Evolutionary conservation across 305 asterid genomes (phyloP), one percentile per base, ranked within the genome.

Genomic region (Stenogyne calaminthoides): DNA sequence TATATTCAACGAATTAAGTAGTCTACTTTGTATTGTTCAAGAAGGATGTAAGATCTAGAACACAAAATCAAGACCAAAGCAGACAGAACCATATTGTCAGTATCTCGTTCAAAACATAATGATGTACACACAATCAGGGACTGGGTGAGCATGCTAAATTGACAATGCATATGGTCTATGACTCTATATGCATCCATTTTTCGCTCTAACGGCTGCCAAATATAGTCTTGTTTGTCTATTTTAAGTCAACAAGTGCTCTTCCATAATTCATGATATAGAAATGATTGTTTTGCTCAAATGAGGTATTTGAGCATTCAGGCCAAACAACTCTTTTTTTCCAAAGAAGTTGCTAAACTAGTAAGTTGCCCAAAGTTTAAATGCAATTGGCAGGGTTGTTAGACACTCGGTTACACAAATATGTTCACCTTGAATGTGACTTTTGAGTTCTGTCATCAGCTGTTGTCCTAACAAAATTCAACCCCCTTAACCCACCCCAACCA

Each of bases 21-120:
- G 63, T 37, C 40, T 10, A 52, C 18, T 44, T 44, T 47, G 7
- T 19, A 22, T 37, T 59, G 39, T 7, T 61, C 52, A 49, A 5
- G n/a, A 12, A 42, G 36, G 49, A 15, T 25, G n/a, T 19, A 68
- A 69, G 37, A n/a, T 36, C 55, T 51, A 6, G 64, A 36, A 37
- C n/a, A 20, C 29, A 6, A 60, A 19, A 62, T 46, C 69, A 72
- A 34, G 54, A 47, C 9, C 14, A 22, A 64, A 15, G 7, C 57
- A 64, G 22, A 18, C 40, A 47, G 25, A 29, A 51, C 29, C 58
- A 46, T 42, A 37, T 16, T 27, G 16, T 47, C 27, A 47, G 29
- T 60, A 10, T 71, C 22, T 36, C 15, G 39, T 72, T 51, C 76
- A 36, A 16, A 51, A 51, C 70, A 32, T 60, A 32, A 29, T 52